These are phyloP conservation scores for Hevea brasiliensis DNA, from an alignment of 345 rosid genomes.

Conservation along the genomic window DNA sequence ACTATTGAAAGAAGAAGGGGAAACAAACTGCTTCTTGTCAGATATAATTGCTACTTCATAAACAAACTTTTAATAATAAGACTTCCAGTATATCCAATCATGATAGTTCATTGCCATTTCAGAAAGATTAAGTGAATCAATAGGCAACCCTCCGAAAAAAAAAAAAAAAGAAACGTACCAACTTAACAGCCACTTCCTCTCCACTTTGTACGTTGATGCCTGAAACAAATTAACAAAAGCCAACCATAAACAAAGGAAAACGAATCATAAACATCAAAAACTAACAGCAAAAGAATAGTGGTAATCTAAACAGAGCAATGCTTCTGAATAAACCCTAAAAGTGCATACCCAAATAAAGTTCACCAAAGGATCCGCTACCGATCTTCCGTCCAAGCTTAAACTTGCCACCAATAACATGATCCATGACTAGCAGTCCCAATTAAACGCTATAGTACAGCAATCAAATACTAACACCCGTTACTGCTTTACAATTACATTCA, in stretches of 20 bases:
- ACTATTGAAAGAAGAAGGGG: neutral
- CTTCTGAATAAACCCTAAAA: constrained; percentile 2
- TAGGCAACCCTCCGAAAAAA: neutral
- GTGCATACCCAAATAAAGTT: constrained; percentile 68
- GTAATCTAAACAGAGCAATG: neutral
- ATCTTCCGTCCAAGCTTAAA: constrained; percentile 92
- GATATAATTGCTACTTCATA: neutral
- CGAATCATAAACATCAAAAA: constrained; percentile 3
- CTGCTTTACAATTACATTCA: constrained; percentile 22
- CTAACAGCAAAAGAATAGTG: neutral
- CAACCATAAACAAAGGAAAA: neutral
- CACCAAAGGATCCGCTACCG: constrained; percentile 95
- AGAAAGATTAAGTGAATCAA: neutral
- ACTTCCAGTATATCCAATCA: neutral
- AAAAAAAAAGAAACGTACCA: constrained; percentile 44
- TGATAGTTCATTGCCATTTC: neutral
- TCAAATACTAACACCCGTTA: neutral
- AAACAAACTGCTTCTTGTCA: neutral
- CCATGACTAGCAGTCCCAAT: constrained; percentile 39
- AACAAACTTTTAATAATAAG: neutral
- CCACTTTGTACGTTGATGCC: constrained; percentile 71
- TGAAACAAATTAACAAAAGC: constrained; percentile 21
- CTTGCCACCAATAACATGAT: constrained; percentile 70
- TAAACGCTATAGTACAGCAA: neutral
- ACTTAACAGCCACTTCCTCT: constrained; percentile 83